Evolutionary conservation across 2,329 filamentous ascomycete species (phyloP).

Genomic region (Phialophora tarda): DNA sequence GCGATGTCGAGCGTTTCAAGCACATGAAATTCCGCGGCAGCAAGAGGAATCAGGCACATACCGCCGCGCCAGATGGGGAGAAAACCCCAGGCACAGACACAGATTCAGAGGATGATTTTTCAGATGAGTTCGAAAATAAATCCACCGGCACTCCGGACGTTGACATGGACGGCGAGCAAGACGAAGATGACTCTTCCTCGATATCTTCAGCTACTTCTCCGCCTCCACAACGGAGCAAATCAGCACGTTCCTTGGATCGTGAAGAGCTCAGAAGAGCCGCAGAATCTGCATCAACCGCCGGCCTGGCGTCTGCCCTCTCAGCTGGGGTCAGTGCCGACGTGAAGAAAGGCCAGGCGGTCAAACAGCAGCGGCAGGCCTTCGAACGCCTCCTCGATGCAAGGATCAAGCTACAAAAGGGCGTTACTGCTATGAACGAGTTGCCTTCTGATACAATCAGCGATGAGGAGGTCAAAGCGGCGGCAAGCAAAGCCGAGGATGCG

Average conservation of each 20-base stretch:
- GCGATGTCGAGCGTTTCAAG: conserved; percentile 38
- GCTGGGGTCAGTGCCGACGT: conserved; percentile 76
- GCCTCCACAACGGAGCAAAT: conserved; percentile 29
- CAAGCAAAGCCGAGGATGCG: conserved; percentile 82
- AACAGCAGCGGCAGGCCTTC: conserved; percentile 81
- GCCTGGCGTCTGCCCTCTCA: conserved; percentile 66
- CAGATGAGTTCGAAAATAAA: conserved; percentile 23
- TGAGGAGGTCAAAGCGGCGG: conserved; percentile 51
- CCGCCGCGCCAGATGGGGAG: conserved; percentile 31
- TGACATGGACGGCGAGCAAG: conserved; percentile 45
- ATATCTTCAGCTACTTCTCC: conserved; percentile 38
- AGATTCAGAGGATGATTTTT: conserved; percentile 39
- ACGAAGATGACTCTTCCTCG: conserved; percentile 42
- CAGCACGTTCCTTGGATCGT: conserved; percentile 47
- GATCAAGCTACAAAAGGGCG: conserved; percentile 89
- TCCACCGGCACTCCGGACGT: conserved; percentile 40
- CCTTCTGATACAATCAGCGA: conserved; percentile 46
- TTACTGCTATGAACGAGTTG: conserved; percentile 81
- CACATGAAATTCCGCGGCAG: conserved; percentile 38
- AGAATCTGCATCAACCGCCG: conserved; percentile 67
- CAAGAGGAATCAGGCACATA: conserved; percentile 29
- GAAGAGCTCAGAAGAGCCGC: conserved; percentile 67
- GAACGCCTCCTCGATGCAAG: conserved; percentile 87
- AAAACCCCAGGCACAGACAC: conserved; percentile 39
- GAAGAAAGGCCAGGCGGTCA: conserved; percentile 84